Evolutionary conservation across 2,329 filamentous ascomycete genomes (phyloP).

Genomic region (Nothomitra cinnamomea): DNA sequence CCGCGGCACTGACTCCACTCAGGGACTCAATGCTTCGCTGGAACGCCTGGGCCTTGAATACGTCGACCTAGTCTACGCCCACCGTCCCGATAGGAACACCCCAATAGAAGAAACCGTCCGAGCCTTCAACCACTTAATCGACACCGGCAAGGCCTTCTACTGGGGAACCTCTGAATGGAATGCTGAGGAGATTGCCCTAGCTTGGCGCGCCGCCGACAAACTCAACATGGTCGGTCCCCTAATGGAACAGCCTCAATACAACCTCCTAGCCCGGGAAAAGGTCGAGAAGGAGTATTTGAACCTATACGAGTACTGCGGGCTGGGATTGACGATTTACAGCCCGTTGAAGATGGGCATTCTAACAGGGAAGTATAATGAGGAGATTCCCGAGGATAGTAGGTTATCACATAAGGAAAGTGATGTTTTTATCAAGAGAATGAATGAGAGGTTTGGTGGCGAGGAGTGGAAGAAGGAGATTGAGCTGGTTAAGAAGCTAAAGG

Average conservation of each 20-base stretch:
- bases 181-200: conserved; percentile 46
- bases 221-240: conserved; percentile 44
- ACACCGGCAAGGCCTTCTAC: conserved; percentile 48
- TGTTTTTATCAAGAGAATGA: conserved; percentile 33
- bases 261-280: conserved; percentile 41
- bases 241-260: conserved; percentile 52
- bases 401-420: conserved; percentile 35
- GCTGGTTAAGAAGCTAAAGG: conserved; percentile 31
- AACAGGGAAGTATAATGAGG: conserved; percentile 50
- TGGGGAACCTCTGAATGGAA: conserved; percentile 38
- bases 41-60: conserved; percentile 40
- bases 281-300: conserved; percentile 47
- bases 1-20: conserved; percentile 13
- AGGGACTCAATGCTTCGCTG: conserved; percentile 34
- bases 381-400: conserved; percentile 41
- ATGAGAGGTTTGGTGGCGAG: conserved; percentile 27
- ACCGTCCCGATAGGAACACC: conserved; percentile 48
- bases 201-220: conserved; percentile 42
- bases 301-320: conserved; percentile 41
- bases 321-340: conserved; percentile 46
- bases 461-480: conserved; percentile 39
- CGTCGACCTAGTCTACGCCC: conserved; percentile 52
- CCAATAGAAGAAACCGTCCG: conserved; percentile 56
- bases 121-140: conserved; percentile 53
- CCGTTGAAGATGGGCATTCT: conserved; percentile 44